phyloP scores from a whole-genome alignment of 768 basidiomycete species.

The Naganishia friedmannii region DNA sequence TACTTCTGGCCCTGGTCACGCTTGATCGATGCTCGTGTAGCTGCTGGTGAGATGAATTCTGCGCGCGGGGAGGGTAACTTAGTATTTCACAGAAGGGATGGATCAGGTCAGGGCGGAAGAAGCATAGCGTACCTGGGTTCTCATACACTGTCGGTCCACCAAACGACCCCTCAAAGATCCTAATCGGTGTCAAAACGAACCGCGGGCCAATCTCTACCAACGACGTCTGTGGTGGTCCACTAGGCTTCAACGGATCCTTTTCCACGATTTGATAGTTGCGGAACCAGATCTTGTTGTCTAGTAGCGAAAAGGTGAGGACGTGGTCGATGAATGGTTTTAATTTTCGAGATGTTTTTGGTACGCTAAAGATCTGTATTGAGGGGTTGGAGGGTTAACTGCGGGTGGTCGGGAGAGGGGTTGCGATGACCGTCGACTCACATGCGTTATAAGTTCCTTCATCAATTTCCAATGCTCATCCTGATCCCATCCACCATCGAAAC shows the following conservation, averaged over 20 bases:
- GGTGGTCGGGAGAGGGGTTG: neutral
- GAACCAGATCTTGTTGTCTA: conserved; percentile 98
- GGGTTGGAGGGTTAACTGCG: neutral
- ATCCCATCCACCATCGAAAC: conserved; percentile 88
- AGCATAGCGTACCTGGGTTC: conserved; percentile 70
- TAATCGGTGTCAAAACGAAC: conserved; percentile 93
- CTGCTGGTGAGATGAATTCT: conserved; percentile 92
- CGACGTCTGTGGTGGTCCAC: conserved; percentile 77
- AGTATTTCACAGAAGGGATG: neutral
- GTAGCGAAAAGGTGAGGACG: conserved; percentile 88
- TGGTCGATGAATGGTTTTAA: conserved; percentile 98
- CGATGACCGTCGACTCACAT: conserved; percentile 43
- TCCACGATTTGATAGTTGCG: conserved; percentile 98
- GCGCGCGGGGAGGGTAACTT: conserved; percentile 9
- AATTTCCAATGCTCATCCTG: conserved; percentile 73
- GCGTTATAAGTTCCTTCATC: conserved; percentile 72
- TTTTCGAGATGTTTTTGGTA: conserved; percentile 82
- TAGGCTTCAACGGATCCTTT: conserved; percentile 85
- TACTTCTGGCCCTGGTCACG: conserved; percentile 78
- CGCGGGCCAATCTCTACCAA: conserved; percentile 95
- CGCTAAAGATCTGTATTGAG: conserved; percentile 78
- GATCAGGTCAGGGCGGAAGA: neutral
- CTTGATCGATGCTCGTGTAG: conserved; percentile 67
- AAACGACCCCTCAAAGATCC: conserved; percentile 97
- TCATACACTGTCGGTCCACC: conserved; percentile 90